Percentiles rank a stretch among this genome's conserved stretches.
phyloP scores from a whole-genome alignment of 2,329 filamentous ascomycete genomes.

The Aspergillus viridinutans region DNA sequence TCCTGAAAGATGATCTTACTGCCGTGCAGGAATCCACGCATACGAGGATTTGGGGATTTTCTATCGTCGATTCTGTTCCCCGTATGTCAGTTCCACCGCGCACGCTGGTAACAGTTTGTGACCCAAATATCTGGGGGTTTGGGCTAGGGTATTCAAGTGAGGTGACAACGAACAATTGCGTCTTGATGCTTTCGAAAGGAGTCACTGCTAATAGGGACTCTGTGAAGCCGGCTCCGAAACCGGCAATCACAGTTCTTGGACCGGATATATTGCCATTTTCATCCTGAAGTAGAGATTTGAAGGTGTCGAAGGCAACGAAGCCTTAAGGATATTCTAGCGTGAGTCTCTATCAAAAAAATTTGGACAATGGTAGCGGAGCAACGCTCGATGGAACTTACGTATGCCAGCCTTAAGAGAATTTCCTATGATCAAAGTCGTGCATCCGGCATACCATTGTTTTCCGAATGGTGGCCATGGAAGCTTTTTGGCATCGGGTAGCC shows the following conservation, averaged over 20 bases:
- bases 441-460: conserved; percentile 93
- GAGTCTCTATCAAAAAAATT: neutral
- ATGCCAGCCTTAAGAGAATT: conserved; percentile 97
- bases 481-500: conserved; percentile 75
- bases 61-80: conserved; percentile 78
- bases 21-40: conserved; percentile 89
- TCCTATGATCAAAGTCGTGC: conserved; percentile 92
- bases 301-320: conserved; percentile 95
- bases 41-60: conserved; percentile 76
- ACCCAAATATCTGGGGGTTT: neutral
- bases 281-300: conserved; percentile 78
- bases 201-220: conserved; percentile 92
- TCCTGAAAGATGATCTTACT: conserved; percentile 82
- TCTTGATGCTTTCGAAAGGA: conserved; percentile 97
- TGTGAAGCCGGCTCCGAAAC: conserved; percentile 90
- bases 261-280: conserved; percentile 83
- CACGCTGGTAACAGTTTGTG: neutral
- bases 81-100: neutral
- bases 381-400: conserved; percentile 52
- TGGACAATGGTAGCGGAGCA: neutral
- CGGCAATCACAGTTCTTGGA: conserved; percentile 84
- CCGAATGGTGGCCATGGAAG: conserved; percentile 94
- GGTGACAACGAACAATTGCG: conserved; percentile 62
- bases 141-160: neutral
- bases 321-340: conserved; percentile 43